Evolutionary conservation across 768 basidiomycete species (phyloP), one percentile per base, ranked within the genome.

Genomic region (Crucibulum laeve): DNA sequence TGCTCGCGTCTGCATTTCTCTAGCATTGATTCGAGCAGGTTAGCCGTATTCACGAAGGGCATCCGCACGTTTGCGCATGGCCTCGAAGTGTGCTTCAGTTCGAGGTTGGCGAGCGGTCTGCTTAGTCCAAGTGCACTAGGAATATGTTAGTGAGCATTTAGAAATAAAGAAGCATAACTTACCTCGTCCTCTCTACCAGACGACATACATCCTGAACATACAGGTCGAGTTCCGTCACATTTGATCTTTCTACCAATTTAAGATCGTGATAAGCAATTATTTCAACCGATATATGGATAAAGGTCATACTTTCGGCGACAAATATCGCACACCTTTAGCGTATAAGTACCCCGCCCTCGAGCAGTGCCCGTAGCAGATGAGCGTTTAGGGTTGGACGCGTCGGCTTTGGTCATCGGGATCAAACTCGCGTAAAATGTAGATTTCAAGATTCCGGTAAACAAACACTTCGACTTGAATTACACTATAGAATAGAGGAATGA

Each of bases 51-150:
- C 60, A 44, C 63, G 58, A 2, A 71, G 60, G 4, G 67, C 68
- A 40, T 68, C 61, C 13, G 61, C 60, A 22, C 62, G 62, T 49
- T 72, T 69, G 38, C 65, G 58, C 58, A 74, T 61, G 3, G 71
- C 65, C 50, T 74, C 69, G 42, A 71, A 72, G 42, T 71, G 68
- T 18, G 68, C 68, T 57, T 73, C 71, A 10, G 68, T 72, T 35
- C 68, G 65, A 26, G 67, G 67, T 45, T 67, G 64, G 21, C 69
- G 68, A 10, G 64, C 61, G 17, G 56, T 63, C 40, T 70, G 69
- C 49, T 67, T 63, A 18, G 65, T 66, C 68, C 69, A 75, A 40
- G 67, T 53, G 46, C 73, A 75, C 73, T 75, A 44, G 13, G 24
- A 19, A 37, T n/a, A 7, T 2, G 19, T n/a, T 19, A 17, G 22